phyloP scores from a whole-genome alignment of 2,329 filamentous ascomycete species.

The Fusarium odoratissimum region DNA sequence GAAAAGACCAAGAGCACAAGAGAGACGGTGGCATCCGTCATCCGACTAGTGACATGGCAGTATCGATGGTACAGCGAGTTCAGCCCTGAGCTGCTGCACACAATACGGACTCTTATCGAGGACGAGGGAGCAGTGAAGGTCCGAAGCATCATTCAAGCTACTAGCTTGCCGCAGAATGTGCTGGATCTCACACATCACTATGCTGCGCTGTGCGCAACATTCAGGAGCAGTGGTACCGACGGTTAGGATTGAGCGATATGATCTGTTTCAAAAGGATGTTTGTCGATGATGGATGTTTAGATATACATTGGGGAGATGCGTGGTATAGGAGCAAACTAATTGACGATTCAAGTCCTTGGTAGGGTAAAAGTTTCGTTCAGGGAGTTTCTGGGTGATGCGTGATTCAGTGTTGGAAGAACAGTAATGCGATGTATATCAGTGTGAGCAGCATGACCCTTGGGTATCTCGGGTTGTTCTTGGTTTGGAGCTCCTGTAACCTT shows the following conservation, averaged over 20 bases:
- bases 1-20: conserved; percentile 82
- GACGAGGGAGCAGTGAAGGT: conserved; percentile 98
- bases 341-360: conserved; percentile 10
- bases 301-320: conserved; percentile 21
- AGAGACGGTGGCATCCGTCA: conserved; percentile 85
- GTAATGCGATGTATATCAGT: background rate
- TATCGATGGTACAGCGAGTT: conserved; percentile 99
- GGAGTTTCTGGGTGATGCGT: conserved; percentile 1
- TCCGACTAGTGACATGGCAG: conserved; percentile 95
- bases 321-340: conserved; percentile 32
- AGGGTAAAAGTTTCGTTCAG: conserved; percentile 28
- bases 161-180: conserved; percentile 90
- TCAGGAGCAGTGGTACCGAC: conserved; percentile 93
- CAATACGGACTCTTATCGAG: conserved; percentile 92
- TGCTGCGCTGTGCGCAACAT: conserved; percentile 91
- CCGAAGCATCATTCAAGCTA: conserved; percentile 95
- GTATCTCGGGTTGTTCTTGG: background rate
- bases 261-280: conserved; percentile 9
- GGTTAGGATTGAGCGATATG: conserved; percentile 60
- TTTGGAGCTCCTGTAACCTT: background rate
- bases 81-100: conserved; percentile 88
- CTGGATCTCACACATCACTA: conserved; percentile 97
- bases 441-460: background rate
- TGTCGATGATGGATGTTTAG: conserved; percentile 14
- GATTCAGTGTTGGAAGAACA: background rate